Base-by-base conservation (phyloP, 441 rosid genomes). In the Manihot esculenta region DNA sequence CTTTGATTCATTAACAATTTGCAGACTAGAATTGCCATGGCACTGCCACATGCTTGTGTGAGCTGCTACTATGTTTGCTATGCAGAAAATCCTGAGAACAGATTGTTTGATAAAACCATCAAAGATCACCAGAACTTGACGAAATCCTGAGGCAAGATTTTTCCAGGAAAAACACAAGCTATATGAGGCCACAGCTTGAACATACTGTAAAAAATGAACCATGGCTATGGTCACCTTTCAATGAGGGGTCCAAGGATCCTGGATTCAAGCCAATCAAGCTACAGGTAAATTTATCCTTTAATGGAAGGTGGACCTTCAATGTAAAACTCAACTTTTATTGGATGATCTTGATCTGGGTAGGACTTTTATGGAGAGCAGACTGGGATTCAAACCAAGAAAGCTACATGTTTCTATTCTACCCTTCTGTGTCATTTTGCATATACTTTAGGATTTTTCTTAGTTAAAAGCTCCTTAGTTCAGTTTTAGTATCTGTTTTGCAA, bases 11-110 rank as follows among this genome's bases (percentile, higher is more conserved):
- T 51, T 58, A 62, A 21, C 17, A 13, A 48, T 74, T 30, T 38
- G 26, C 94, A 95, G 98, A 89, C 96, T 0, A 91, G 98, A 86
- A 95, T 95, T 62, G 86, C 98, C n/a, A 95, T 93, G 99, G 99
- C 97, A 75, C 60, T 93, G 85, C 97, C 97, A 10, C 94, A 91
- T 54, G 99, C 98, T 45, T 95, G 97, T 59, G 97, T 91, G 81
- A 85, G 94, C 76, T 89, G 99, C 77, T 95, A 91, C 86, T 93
- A 93, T 69, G 89, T 82, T 15, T 95, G 98, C 86, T 95, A 91
- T 17, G 96, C 99, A 0, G 98, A 93, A 66, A 93, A 85, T 80
- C 91, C 98, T 0, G 84, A 82, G 0, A 89, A 75, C 80, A 84
- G 91, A 77, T 72, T 95, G 55, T 93, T 91, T 15, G 99, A 88